A percentile compares a stretch with the other conserved stretches of the same genome.
These are phyloP conservation scores for Fagus sylvatica DNA, from an alignment of 306 rosid species.

Conservation along the genomic window DNA sequence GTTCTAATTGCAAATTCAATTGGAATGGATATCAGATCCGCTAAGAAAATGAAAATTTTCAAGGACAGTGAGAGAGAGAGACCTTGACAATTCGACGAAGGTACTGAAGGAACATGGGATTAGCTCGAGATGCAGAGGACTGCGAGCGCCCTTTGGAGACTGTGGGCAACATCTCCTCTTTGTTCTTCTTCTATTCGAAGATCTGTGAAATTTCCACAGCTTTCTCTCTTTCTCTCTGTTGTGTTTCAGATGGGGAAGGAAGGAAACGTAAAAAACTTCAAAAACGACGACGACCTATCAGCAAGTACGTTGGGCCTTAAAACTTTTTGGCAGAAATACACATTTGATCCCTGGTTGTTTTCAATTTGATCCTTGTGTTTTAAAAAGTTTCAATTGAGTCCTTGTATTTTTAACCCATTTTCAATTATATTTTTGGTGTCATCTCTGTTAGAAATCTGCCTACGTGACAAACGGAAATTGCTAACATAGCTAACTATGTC, in stretches of 20 bases:
- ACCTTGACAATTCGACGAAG: slow-evolving; percentile 97
- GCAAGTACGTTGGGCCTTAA: background rate
- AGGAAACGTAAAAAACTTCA: slow-evolving; percentile 17
- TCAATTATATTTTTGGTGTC: too few relatives aligned
- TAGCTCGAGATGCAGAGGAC: slow-evolving; percentile 80
- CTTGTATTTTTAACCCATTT: too few relatives aligned
- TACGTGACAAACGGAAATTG: too few relatives aligned
- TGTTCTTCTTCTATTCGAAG: slow-evolving; percentile 29
- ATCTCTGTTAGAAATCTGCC: too few relatives aligned
- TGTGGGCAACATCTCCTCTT: slow-evolving; percentile 81
- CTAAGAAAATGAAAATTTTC: background rate
- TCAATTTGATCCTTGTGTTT: background rate
- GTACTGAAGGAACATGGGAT: slow-evolving; percentile 79
- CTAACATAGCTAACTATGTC: too few relatives aligned
- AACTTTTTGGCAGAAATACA: too few relatives aligned
- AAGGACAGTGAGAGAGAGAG: slow-evolving; percentile 9
- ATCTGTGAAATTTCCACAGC: slow-evolving; percentile 33
- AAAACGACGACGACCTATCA: slow-evolving; percentile 11
- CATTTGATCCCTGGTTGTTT: background rate
- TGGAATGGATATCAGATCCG: slow-evolving; percentile 49
- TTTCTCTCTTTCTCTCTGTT: slow-evolving; percentile 24
- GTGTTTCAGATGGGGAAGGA: slow-evolving; percentile 28
- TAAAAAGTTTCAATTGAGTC: too few relatives aligned
- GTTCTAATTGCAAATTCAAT: background rate
- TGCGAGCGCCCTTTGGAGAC: slow-evolving; percentile 78